Evolutionary conservation across 306 rosid genomes (phyloP), one percentile per base, ranked within the genome.

Genomic region (Sphenostylis stenocarpa): DNA sequence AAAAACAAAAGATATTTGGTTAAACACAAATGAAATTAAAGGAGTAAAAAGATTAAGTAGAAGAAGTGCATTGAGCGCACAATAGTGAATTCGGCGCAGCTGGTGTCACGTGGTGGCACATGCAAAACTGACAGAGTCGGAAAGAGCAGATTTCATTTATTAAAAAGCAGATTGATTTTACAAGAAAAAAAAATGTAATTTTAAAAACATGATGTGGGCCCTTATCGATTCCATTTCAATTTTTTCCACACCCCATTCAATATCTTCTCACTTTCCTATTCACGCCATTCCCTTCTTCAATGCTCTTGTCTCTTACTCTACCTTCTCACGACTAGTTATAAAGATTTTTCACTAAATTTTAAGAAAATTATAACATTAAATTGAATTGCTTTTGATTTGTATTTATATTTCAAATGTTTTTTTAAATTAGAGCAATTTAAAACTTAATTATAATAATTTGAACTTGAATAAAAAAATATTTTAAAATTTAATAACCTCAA

Each of bases 21-120:
- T 36, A 8, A 36, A 36, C 2, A 34, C 1, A 38, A 38, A 9
- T 38, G 43, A 38, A 2, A 38, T 8, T 2, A 2, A 38, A 38
- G 8, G 11, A 38, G 43, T 8, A 8, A 38, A 7, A 36, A 36
- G 7, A 26, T 26, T 26, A 9, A 28, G 21, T 28, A 33, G 60
- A 74, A 1, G 1, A 0, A 1, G 58, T 44, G 58, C 79, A 74
- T 4, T 4, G 0, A 1, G 67, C 12, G 81, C 60, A 77, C 10
- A 31, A 26, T 77, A 77, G 81, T 55, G 5, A 44, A 43, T n/a
- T 13, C 0, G 48, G 81, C 81, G 75, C 23, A 67, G 7, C 48
- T 26, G 14, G 44, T 39, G 7, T 67, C 74, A 77, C 75, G 67
- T 55, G 75, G 81, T 53, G 0, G 81, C 81, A 77, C 75, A 77